phyloP scores from a whole-genome alignment of 768 basidiomycete genomes.

The Boletus bicolor region DNA sequence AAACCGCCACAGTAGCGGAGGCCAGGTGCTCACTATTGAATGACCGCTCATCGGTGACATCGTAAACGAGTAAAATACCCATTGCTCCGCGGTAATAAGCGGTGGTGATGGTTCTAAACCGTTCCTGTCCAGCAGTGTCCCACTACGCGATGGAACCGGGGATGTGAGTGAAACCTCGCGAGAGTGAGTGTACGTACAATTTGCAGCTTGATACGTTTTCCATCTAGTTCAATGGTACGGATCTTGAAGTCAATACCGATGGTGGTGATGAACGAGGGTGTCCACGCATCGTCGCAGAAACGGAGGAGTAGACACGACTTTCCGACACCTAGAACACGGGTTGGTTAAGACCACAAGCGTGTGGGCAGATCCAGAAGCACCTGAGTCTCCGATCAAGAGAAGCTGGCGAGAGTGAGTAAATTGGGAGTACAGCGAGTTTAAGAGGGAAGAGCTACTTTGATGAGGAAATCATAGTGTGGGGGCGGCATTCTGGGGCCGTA shows the following conservation, averaged over 20 bases:
- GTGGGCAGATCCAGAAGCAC: slow-evolving; percentile 35
- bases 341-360: slow-evolving; percentile 7
- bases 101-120: slow-evolving; percentile 97
- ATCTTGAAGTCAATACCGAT: slow-evolving; percentile 99
- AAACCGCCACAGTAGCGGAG: slow-evolving; percentile 15
- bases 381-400: slow-evolving; percentile 94
- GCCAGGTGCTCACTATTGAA: slow-evolving; percentile 80
- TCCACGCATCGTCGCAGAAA: slow-evolving; percentile 99
- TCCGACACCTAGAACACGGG: slow-evolving; percentile 66
- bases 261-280: slow-evolving; percentile 97
- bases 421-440: slow-evolving; percentile 3
- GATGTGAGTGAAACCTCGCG: not conserved
- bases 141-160: slow-evolving; percentile 51
- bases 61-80: slow-evolving; percentile 98
- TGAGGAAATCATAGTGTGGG: slow-evolving; percentile 96
- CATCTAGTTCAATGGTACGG: slow-evolving; percentile 96
- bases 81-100: slow-evolving; percentile 99
- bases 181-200: slow-evolving; percentile 59
- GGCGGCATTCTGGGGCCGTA: slow-evolving; percentile 59
- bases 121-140: slow-evolving; percentile 99
- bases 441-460: slow-evolving; percentile 57
- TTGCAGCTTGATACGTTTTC: slow-evolving; percentile 98
- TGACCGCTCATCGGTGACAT: slow-evolving; percentile 91
- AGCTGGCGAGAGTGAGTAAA: slow-evolving; percentile 47
- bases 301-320: slow-evolving; percentile 94